A percentile compares a stretch with the other conserved stretches of the same genome.
phyloP scores from a whole-genome alignment of 2,329 filamentous ascomycete genomes.

The Thielaviopsis populi region DNA sequence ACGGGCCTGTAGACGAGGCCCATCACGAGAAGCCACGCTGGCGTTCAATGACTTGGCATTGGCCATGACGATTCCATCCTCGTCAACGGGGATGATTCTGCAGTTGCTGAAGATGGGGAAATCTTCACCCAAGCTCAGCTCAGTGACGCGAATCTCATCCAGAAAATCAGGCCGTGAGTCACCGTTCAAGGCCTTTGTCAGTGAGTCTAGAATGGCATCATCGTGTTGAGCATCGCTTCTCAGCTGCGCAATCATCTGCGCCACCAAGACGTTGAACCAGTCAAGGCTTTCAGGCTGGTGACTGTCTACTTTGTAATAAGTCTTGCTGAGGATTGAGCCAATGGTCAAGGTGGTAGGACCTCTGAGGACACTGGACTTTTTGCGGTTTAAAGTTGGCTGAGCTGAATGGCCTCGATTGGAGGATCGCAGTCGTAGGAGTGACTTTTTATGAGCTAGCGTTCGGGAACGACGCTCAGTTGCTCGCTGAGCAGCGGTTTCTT shows the following conservation, averaged over 20 bases:
- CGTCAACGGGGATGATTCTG: slow-evolving; percentile 79
- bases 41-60: slow-evolving; percentile 37
- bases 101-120: slow-evolving; percentile 99
- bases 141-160: slow-evolving; percentile 84
- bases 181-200: slow-evolving; percentile 81
- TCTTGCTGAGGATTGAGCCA: slow-evolving; percentile 88
- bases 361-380: slow-evolving; percentile 58
- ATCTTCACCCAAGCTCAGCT: slow-evolving; percentile 87
- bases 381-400: slow-evolving; percentile 36
- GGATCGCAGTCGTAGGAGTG: slow-evolving; percentile 47
- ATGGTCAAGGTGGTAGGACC: slow-evolving; percentile 67
- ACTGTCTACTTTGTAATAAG: slow-evolving; percentile 89
- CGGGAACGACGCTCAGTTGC: slow-evolving; percentile 60
- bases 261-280: slow-evolving; percentile 97
- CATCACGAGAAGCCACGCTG: slow-evolving; percentile 40
- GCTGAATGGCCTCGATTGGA: slow-evolving; percentile 19
- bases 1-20: slow-evolving; percentile 71
- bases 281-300: slow-evolving; percentile 94
- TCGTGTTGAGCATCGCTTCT: slow-evolving; percentile 83
- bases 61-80: slow-evolving; percentile 50
- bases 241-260: slow-evolving; percentile 92
- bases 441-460: slow-evolving; percentile 61
- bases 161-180: slow-evolving; percentile 75
- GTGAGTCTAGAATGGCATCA: slow-evolving; percentile 70
- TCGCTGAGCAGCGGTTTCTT: slow-evolving; percentile 60